Evolutionary conservation across 2,329 filamentous ascomycete genomes (phyloP), one percentile per base, ranked within the genome.

Genomic region (Proliferodiscus dingleyae): DNA sequence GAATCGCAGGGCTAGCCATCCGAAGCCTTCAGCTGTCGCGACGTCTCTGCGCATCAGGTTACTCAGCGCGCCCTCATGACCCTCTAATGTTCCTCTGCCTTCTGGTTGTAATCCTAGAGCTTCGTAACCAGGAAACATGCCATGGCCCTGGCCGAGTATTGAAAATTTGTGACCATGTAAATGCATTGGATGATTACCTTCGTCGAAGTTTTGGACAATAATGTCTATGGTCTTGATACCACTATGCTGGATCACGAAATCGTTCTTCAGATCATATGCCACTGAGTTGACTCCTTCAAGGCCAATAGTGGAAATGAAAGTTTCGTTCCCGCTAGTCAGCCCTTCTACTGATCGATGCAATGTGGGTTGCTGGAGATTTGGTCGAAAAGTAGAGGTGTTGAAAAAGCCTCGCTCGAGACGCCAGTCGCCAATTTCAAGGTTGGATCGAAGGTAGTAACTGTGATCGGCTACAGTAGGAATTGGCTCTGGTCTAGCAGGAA

Each of bases 81-180:
- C 71, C 57, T 56, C 55, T 30, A 58, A 41, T 22, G 51, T 38
- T 8, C 58, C 60, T 19, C 50, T 49, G 3, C 59, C 59, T 11
- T 61, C 59, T 4, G 54, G 43, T 46, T 72, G 67, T 2, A 73
- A 52, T 5, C 63, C 64, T 0, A 72, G 52, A 3, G 52, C 51
- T 5, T 57, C 60, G 50, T 73, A 73, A 2, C 70, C 69, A 0
- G 70, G 70, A 39, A 72, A 73, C 47, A 69, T 75, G 54, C 80
- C 84, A 67, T 89, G 85, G 58, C 88, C 89, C 50, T 63, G 60
- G 3, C 60, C 61, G 2, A 64, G 46, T 15, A 80, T 68, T 64
- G 87, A 85, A 67, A 89, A 89, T 54, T 77, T 71, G 63, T 89
- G 85, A 0, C 86, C 86, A 67, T 93, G 89, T 1, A 94, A 66